Evolutionary conservation across 2,329 filamentous ascomycete genomes (phyloP), one percentile per base, ranked within the genome.

Genomic region (Fusarium secorum): DNA sequence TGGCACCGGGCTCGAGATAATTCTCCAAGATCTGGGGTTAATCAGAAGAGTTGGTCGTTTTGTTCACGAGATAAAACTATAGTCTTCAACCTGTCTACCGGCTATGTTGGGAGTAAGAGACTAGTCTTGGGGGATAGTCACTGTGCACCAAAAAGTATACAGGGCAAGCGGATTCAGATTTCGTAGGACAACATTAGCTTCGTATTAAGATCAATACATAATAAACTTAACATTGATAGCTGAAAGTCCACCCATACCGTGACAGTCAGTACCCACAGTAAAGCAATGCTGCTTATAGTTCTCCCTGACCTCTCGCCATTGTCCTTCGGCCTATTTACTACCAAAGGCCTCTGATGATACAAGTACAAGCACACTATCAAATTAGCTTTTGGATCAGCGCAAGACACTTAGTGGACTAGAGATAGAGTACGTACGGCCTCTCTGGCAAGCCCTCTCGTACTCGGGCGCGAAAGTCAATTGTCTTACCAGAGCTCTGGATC

Each of bases 11-110:
- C 17, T 35, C 2, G 7, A 11, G 4, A 3, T 3, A 20, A 33
- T 7, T 11, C 4, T n/a, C 5, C 7, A 24, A 18, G 11, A 24
- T 5, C 8, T 7, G 5, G 17, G 17, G 1, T 2, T 14, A 11
- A 24, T 5, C 8, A 33, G 2, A 24, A 33, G n/a, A 13, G 15
- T 13, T 5, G 5, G 3, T 13, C 4, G 10, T 15, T 14, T 9
- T 33, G 22, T 6, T 32, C 14, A 15, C 4, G 17, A 15, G n/a
- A 11, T 20, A 20, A 3, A 33, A 13, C 7, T 7, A 17, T 46
- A 1, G 9, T 8, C 26, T 15, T 28, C 2, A 14, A 11, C 24
- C 11, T 0, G 13, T 28, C 2, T 20, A 46, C 26, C 14, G 4
- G 44, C 6, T 28, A n/a, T 28, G 6, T 6, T 11, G 5, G 14